Evolutionary conservation across 768 basidiomycete species (phyloP).

Genomic region (Inosperma sp.): DNA sequence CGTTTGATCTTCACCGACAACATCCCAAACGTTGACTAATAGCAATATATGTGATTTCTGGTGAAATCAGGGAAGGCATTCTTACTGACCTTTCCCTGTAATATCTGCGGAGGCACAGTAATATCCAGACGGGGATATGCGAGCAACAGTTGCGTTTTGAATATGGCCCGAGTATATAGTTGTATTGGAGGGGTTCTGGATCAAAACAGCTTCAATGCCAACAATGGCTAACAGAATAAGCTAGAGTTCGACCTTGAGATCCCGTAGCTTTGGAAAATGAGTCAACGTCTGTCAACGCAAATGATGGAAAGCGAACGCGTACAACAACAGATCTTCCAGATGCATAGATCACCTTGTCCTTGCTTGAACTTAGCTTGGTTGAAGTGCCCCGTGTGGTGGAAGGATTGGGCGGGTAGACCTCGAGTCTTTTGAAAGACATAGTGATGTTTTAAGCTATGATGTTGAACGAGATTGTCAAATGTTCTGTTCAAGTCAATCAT

Average conservation of each 20-base stretch:
- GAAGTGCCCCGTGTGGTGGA: constrained; percentile 30
- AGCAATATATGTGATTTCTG: neutral
- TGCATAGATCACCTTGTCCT: constrained; percentile 80
- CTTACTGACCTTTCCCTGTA: constrained; percentile 80
- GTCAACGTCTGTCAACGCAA: neutral
- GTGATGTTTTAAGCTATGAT: too few relatives aligned
- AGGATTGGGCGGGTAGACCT: constrained; percentile 64
- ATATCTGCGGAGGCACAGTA: constrained; percentile 92
- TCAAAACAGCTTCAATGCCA: constrained; percentile 2
- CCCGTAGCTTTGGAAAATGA: constrained; percentile 56
- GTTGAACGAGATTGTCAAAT: too few relatives aligned
- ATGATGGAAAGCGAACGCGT: constrained; percentile 29
- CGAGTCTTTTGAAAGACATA: constrained; percentile 42
- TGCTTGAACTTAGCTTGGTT: constrained; percentile 38
- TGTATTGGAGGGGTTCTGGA: constrained; percentile 61
- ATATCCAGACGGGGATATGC: constrained; percentile 89
- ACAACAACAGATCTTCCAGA: constrained; percentile 85
- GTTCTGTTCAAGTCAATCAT: too few relatives aligned
- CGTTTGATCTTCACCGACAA: constrained; percentile 74
- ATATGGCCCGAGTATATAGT: constrained; percentile 75
- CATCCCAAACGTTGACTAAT: constrained; percentile 94
- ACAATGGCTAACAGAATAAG: constrained; percentile 1
- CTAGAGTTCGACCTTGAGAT: constrained; percentile 61
- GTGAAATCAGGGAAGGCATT: neutral
- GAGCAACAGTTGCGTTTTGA: constrained; percentile 82